These are phyloP conservation scores for Fusarium agapanthi DNA, from an alignment of 2,329 filamentous ascomycete species.

Conservation along the genomic window DNA sequence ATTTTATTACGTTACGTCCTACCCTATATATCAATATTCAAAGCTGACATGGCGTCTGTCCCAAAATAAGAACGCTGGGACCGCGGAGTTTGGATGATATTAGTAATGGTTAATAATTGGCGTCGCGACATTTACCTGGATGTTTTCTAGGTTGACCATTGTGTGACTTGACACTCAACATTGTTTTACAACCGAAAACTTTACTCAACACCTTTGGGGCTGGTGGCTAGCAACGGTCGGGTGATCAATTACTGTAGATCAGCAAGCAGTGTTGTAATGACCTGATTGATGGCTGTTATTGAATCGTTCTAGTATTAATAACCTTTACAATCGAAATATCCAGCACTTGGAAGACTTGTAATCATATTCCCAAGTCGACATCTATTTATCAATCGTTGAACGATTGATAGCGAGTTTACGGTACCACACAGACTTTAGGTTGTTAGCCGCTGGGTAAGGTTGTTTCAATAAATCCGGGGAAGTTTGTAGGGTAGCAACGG, in stretches of 20 bases:
- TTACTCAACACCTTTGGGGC: too few species aligned
- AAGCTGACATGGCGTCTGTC: not conserved
- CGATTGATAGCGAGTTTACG: not conserved
- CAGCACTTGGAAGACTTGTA: not conserved
- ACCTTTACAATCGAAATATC: not conserved
- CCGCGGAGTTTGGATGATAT: not conserved
- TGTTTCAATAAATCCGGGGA: constrained; percentile 27
- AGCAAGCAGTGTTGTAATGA: not conserved
- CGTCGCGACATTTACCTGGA: not conserved
- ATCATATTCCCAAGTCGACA: not conserved
- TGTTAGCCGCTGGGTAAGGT: constrained; percentile 23
- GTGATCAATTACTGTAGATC: not conserved
- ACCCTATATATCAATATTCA: not conserved
- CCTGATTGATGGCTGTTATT: not conserved
- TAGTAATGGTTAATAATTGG: not conserved
- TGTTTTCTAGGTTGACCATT: not conserved
- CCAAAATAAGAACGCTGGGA: not conserved
- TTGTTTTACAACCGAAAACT: too few species aligned
- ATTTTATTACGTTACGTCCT: not conserved
- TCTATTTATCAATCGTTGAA: not conserved
- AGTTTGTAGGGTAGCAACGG: constrained; percentile 19
- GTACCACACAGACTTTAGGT: not conserved
- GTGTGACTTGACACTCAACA: not conserved
- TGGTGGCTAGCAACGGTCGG: not conserved
- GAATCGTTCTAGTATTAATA: not conserved